Evolutionary conservation across 805 yeast species (phyloP), one percentile per base, ranked within the genome.

Genomic region (Jamesozyma hellenica): DNA sequence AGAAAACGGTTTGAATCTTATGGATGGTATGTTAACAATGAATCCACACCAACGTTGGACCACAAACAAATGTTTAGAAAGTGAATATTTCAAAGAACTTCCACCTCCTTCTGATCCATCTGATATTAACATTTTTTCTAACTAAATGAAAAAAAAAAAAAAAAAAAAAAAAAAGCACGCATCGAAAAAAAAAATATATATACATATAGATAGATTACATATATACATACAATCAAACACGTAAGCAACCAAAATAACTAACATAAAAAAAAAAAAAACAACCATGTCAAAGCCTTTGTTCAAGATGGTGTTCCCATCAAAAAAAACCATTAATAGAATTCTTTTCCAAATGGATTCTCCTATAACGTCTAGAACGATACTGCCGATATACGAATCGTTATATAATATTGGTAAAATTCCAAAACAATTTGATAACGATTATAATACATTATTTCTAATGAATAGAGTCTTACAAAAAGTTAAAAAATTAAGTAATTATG

Each of bases 21-120:
- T 88, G 74, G 70, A 74, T 41, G 73, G 75, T 1, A 69, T 88
- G 81, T 70, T 90, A 6, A 72, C 69, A 29, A 65, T 87, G 68
- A 85, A 86, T 52, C 97, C 96, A 1, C 66, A 71, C n/a, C 67
- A 72, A 46, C 68, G 97, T 50, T 73, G 80, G 63, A 70, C 71
- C 37, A 74, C 87, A 39, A 71, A 71, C 7, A 66, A 66, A 43
- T 86, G 92, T 16, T 63, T 88, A 38, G 51, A 70, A 46, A 75
- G 82, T 46, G 74, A 70, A 1, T 88, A 74, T 61, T 88, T 88
- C 55, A 62, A 65, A 1, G 95, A 86, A 51, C 48, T 60, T 0
- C 96, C 97, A 4, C 61, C 72, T 23, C 82, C 96, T 0, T 81
- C 94, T 0, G 73, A 70, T 16, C 92, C 83, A 1, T 41, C 52